Evolutionary conservation across 495 filamentous ascomycete species (phyloP), one percentile per base, ranked within the genome.

Genomic region (Massariosphaeria phaeospora): DNA sequence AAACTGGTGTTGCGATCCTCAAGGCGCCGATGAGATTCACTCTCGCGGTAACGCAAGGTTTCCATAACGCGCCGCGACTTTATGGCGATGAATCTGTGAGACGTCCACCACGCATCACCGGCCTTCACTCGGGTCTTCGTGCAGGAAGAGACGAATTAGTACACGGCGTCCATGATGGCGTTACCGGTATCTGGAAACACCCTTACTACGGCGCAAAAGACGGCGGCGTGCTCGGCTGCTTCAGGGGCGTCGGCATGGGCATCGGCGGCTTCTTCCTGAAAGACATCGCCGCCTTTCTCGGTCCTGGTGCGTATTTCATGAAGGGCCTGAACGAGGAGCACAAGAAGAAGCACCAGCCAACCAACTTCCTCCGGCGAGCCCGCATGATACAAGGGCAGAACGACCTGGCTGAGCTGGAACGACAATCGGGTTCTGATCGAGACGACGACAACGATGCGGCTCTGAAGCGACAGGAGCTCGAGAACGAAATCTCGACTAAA

Each of bases 11-110:
- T 0, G 65, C 69, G 17, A 41, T 70, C 11, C 48, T 65, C 12
- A 65, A 55, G 21, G 76, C 70, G 11, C 82, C 77, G 5, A 82
- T 91, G 54, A 84, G 90, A 59, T 73, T 93, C 18, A 76, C 79
- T 3, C 70, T 90, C 0, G 86, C 88, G 0, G 65, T 91, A 2
- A 80, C 85, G 2, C 87, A 91, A 62, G 89, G 89, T 1, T 85
- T 91, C 53, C 86, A 91, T 65, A 90, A 90, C 57, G 85, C 88
- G 0, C 89, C 89, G 0, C 78, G 86, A 0, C 73, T 95, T 1
- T 72, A 67, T 47, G 67, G 67, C 47, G 69, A 72, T 49, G 55
- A 59, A 15, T 76, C 61, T 47, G 77, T 75, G 23, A 76, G 70
- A 39, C 78, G 66, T 47, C 77, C 82, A 3, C 70, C 73, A 6